Percentiles rank a stretch among this genome's conserved stretches.
Evolutionary conservation across 2,329 filamentous ascomycete species (phyloP).

Genomic region (Cylindrodendrum hubeiense): DNA sequence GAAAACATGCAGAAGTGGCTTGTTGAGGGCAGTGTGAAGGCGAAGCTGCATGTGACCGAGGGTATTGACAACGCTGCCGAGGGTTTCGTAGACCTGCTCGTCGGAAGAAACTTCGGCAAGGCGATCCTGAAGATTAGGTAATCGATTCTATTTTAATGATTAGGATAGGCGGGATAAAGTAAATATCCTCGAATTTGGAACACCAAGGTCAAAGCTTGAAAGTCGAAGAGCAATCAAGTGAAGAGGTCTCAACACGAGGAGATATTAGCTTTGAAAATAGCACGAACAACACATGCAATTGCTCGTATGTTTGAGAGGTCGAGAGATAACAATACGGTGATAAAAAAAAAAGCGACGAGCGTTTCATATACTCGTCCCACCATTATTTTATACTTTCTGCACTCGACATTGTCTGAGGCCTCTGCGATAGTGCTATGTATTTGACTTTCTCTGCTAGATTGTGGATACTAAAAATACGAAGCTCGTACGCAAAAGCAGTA

Average conservation of each 20-base stretch:
- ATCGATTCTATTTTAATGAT: neutral
- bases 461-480: neutral
- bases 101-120: slow-evolving; percentile 89
- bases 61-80: slow-evolving; percentile 85
- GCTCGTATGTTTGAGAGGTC: too few species aligned
- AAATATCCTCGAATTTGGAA: neutral
- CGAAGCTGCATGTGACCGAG: slow-evolving; percentile 74
- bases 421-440: neutral
- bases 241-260: too few species aligned
- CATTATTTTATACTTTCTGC: too few species aligned
- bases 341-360: too few species aligned
- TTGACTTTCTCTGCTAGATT: neutral
- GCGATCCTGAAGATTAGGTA: slow-evolving; percentile 75
- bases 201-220: neutral
- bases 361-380: too few species aligned
- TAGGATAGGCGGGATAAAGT: neutral
- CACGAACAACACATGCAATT: too few species aligned
- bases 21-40: slow-evolving; percentile 79
- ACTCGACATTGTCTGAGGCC: neutral
- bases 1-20: slow-evolving; percentile 83
- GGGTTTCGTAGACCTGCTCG: slow-evolving; percentile 79
- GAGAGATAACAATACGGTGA: too few species aligned
- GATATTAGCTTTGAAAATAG: neutral
- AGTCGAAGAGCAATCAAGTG: too few species aligned
- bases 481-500: slow-evolving; percentile 14